Evolutionary conservation across 2,329 filamentous ascomycete genomes (phyloP).

Genomic region (Fusarium sp.): DNA sequence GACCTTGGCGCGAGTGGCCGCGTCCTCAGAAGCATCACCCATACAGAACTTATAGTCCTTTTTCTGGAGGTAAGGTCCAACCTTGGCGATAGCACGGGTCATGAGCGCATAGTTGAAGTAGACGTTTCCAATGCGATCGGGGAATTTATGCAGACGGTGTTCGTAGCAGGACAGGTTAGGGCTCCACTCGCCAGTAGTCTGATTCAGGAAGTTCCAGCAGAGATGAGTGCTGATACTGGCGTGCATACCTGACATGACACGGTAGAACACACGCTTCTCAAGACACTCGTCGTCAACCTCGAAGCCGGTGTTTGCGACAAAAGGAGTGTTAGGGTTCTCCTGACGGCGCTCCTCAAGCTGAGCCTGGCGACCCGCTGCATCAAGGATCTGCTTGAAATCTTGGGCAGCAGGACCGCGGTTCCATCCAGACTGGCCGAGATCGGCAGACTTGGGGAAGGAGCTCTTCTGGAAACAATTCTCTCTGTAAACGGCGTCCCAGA

Average conservation of each 20-base stretch:
- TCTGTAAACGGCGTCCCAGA: conserved; percentile 96
- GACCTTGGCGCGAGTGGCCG: conserved; percentile 82
- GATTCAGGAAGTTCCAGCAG: conserved; percentile 96
- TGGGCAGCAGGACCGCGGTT: conserved; percentile 64
- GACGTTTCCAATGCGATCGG: conserved; percentile 93
- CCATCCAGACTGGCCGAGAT: conserved; percentile 58
- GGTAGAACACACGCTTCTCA: conserved; percentile 98
- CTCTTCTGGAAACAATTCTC: conserved; percentile 92
- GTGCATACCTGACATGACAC: conserved; percentile 96
- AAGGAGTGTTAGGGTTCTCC: conserved; percentile 62
- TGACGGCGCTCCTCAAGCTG: conserved; percentile 64
- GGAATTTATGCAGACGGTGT: conserved; percentile 81
- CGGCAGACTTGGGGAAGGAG: conserved; percentile 69
- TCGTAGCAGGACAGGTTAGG: conserved; percentile 93
- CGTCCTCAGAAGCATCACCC: conserved; percentile 83
- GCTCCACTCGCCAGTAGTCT: conserved; percentile 91
- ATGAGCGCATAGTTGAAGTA: conserved; percentile 99
- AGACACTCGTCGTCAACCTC: conserved; percentile 92
- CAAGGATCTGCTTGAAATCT: conserved; percentile 70
- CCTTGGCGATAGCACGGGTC: conserved; percentile 88
- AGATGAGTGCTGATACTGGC: conserved; percentile 96
- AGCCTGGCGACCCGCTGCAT: conserved; percentile 68
- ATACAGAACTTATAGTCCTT: conserved; percentile 88
- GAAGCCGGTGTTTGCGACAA: conserved; percentile 71
- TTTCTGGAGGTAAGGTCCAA: conserved; percentile 78